Base-by-base conservation (phyloP, 768 basidiomycete species). In the Suillus clintonianus region DNA sequence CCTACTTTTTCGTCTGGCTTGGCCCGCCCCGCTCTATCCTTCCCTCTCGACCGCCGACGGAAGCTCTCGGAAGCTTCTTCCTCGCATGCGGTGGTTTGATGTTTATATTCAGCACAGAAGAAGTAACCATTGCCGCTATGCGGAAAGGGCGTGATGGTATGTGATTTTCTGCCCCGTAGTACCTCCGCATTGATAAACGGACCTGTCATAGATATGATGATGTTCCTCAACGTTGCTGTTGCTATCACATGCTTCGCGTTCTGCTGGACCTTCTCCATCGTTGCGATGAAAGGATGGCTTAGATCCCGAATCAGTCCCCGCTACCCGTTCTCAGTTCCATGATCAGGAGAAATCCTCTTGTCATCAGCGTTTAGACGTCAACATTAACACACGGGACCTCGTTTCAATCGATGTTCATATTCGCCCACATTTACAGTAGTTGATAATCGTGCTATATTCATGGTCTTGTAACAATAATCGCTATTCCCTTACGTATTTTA, bases 1-100 rank as follows among this genome's bases (percentile, higher is more conserved):
- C 96, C 2, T 99, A 98, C 74, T 93, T 95, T 79, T 95, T 98
- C 86, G 82, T 97, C 45, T 98, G 92, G 92, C 82, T 96, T 51
- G 82, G 83, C 34, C 95, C 95, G 14, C 91, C 94, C 8, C 83
- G 83, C 14, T 94, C 93, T 2, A 82, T 89, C n/a, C 84, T 94
- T 15, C 97, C 97, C 2, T 93, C 92, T 15, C 87, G 95, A 10
- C 97, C 97, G 6, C 97, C 96, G 0, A 96, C 96, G 0, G 97
- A 99, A 79, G 90, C 90, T 6, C 77, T 99, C 45, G 92, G 90
- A 17, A 86, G 92, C 63, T 92, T 98, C 77, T 91, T 91, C 78
- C 81, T 96, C 57, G 86, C 95, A 8, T 90, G 89, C 61, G 96
- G 96, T 53, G 97, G 97, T 11, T 74, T 98, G 62, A 83, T 89